These are phyloP conservation scores for Allium cepa DNA, from an alignment of 106 monocot genomes.

Conservation along the genomic window DNA sequence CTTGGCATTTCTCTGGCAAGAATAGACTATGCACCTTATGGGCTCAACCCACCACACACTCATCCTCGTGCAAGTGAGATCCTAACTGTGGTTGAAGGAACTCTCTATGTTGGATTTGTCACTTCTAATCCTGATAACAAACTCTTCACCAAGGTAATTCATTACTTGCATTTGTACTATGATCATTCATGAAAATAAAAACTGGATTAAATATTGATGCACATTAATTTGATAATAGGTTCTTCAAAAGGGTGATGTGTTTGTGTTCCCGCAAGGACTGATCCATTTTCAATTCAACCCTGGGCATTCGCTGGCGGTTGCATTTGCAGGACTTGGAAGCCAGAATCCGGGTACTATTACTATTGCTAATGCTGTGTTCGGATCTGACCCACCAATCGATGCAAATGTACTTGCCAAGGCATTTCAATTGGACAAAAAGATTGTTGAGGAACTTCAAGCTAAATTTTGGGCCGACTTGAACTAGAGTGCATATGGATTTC, in stretches of 20 bases:
- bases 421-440: constrained; percentile 3
- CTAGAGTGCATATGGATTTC: not conserved
- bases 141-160: too few relatives aligned
- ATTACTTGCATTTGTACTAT: too few relatives aligned
- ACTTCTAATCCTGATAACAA: too few relatives aligned
- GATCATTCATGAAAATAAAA: too few relatives aligned
- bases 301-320: constrained; percentile 18
- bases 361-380: constrained; percentile 35
- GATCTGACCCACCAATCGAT: constrained; percentile 22
- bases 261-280: too few relatives aligned
- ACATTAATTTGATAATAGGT: too few relatives aligned
- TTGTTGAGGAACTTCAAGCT: too few relatives aligned
- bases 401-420: constrained; percentile 36
- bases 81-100: too few relatives aligned
- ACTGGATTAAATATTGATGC: too few relatives aligned
- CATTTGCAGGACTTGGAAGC: not conserved
- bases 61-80: too few relatives aligned
- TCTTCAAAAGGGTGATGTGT: too few relatives aligned
- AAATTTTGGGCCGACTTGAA: constrained; percentile 3
- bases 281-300: not conserved
- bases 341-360: constrained; percentile 25
- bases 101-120: too few relatives aligned
- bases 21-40: constrained; percentile 29
- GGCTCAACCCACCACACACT: not conserved
- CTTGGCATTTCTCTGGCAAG: constrained; percentile 39